Percentiles rank a stretch among this genome's conserved stretches.
Conservation (phyloP, 352 stramenopile genomes). For the Phytophthora palmivora region DNA sequence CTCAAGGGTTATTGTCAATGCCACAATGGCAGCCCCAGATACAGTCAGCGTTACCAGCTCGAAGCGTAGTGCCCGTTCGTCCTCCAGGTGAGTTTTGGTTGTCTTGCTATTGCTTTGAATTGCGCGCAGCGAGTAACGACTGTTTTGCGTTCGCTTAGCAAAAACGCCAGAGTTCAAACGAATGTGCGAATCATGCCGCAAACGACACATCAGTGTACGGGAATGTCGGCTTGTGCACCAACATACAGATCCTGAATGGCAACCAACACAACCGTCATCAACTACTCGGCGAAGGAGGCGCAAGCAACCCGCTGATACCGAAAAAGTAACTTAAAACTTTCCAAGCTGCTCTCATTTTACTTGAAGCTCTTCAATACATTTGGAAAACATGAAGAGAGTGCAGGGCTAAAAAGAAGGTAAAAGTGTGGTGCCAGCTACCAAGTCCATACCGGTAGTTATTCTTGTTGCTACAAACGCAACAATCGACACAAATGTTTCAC, state of each 20-base stretch:
- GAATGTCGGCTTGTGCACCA: constrained; percentile 71
- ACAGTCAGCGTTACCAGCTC: constrained; percentile 34
- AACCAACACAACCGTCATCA: constrained; percentile 35
- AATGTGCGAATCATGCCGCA: constrained; percentile 76
- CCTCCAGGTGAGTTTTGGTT: constrained; percentile 34
- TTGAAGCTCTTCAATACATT: constrained; percentile 33
- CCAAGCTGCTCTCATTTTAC: constrained; percentile 32
- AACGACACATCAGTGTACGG: constrained; percentile 70
- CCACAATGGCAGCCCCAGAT: constrained; percentile 35
- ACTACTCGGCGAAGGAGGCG: constrained; percentile 32
- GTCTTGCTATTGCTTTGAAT: background rate
- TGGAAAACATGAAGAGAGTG: constrained; percentile 27
- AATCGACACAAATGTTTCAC: constrained; percentile 14
- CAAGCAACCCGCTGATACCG: constrained; percentile 26
- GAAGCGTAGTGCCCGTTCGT: constrained; percentile 22
- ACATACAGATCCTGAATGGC: constrained; percentile 78
- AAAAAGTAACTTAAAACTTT: constrained; percentile 39
- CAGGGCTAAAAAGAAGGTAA: constrained; percentile 30
- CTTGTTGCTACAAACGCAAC: constrained; percentile 20
- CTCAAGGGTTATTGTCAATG: constrained; percentile 32
- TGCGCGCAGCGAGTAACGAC: constrained; percentile 3
- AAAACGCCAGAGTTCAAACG: constrained; percentile 52
- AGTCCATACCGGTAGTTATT: constrained; percentile 21
- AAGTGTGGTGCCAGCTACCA: constrained; percentile 1
- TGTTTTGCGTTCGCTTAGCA: constrained; percentile 5